Evolutionary conservation across 2,329 filamentous ascomycete genomes (phyloP), one percentile per base, ranked within the genome.

Genomic region (Phyllosticta citribraziliensis): DNA sequence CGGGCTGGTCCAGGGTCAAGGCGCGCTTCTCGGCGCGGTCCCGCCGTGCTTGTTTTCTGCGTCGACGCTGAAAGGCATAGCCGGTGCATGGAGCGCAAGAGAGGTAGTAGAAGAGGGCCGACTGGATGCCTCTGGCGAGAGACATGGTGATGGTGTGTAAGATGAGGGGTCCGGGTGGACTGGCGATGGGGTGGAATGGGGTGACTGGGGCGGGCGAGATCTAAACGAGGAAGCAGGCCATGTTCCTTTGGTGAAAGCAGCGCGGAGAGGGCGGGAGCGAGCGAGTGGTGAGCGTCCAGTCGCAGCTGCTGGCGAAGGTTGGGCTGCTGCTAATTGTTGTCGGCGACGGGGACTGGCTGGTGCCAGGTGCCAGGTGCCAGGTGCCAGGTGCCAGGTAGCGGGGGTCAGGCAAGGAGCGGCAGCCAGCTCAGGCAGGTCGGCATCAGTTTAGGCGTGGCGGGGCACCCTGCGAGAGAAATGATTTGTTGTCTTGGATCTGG

Each of bases 11-110:
- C 60, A 81, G 82, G 66, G 88, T 83, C 62, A 86, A 74, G 63
- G 79, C 83, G 54, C 82, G 80, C 71, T 88, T 87, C 66, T 88
- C 83, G 66, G 83, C 79, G 61, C 86, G 81, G 64, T 88, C 85
- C 67, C 82, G 82, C 70, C 84, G 85, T 56, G 89, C 88, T 71
- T 89, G 82, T 66, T 84, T 82, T 73, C 84, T 87, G 62, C 87
- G 82, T 72, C 87, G 88, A 67, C 87, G 84, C 65, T 85, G 85
- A 70, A 88, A 83, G 57, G 82, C 80, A 63, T 87, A 82, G 66
- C 89, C 84, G 61, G 86, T 81, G 76, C 91, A 97, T 75, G 88
- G 88, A 64, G 87, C 86, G 71, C 89, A 93, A 61, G 88, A 88
- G 63, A 88, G 77, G 66, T 90, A 80, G 77, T 89, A 91, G 79